Base-by-base conservation (phyloP, 1,284 basidiomycete species). In the Omphalotus olearius region DNA sequence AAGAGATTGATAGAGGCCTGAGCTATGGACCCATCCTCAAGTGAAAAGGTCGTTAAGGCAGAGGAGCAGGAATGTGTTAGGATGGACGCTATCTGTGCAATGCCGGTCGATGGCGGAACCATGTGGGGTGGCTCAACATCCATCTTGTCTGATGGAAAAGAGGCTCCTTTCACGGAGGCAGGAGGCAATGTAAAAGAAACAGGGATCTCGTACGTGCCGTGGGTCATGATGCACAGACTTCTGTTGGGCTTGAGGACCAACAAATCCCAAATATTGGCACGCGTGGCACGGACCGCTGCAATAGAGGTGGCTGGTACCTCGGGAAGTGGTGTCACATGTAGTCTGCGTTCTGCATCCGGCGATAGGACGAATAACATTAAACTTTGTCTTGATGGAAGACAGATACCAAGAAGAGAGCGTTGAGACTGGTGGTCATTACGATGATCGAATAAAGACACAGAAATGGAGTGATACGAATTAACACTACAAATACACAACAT, bases 261-360 rank as follows among this genome's bases (percentile, higher is more conserved):
- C 5, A 91, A 71, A 65, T 94, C 93, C 64, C 75, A 76, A 13
- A 90, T 70, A 11, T 70, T 68, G 9, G 69, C 68, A 17, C 91
- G 78, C 1, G 85, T 88, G 1, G 80, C 78, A 11, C 78, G 72
- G 37, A 93, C 66, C 0, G 88, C 69, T 0, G 76, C 69, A 0
- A 80, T 75, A 0, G 83, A 78, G 2, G 78, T 61, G 0, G 78
- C 85, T 10, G 75, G 67, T 2, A 78, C 58, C 28, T 72, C 67
- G 0, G 65, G 62, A 6, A 78, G 35, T 14, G 66, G 65, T 13
- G 62, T 62, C 51, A 82, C 69, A 54, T 71, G 64, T 56, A 81
- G 60, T 16, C 67, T 66, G 37, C 73, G 64, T 49, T 78, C 69
- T 42, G 71, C 67, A 3, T 67, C 60, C 26, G 66, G 64, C 28